Evolutionary conservation across 2,329 filamentous ascomycete genomes (phyloP), one percentile per base, ranked within the genome.

Genomic region (Aspergillus terreus): DNA sequence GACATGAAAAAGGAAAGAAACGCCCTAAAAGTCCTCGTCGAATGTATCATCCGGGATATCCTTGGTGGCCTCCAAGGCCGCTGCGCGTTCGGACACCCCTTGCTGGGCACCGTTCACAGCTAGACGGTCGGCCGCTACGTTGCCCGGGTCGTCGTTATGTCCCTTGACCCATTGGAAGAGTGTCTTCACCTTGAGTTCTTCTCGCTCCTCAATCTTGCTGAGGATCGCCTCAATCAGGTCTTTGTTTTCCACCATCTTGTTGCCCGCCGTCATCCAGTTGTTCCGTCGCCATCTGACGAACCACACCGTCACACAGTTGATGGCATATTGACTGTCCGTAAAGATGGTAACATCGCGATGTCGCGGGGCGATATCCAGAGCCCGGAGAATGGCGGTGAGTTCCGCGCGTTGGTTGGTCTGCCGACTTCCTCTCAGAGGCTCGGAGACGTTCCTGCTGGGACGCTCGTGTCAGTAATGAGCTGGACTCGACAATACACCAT

Each of bases 371-470:
- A 86, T 82, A 63, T 96, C 84, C 19, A 97, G 78, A 0, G 92
- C 92, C 51, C 92, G 87, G 27, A 89, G 77, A 56, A 97, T 87
- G 6, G 91, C 94, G 21, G 88, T 92, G 52, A 99, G 78, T 74
- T 99, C 94, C n/a, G 92, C 94, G 3, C 94, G 88, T 70, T 97
- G 90, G 68, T 99, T 99, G 1, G 94, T 97, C 72, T 97, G 94
- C 9, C 79, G 78, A 14, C 80, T 76, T 46, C 90, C 90, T 47
- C 78, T 72, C 2, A 96, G 81, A 4, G 85, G 83, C 71, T 95
- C 91, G 11, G 88, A 89, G 21, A 95, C 72, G 63, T 88, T 88
- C 59, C 83, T 85, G 63, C 69, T 66, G 38, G 56, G 54, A 52
- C 48, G 35, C 10, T 47, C 48, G 58, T 36, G 54, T 69, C 47